Evolutionary conservation across 2,329 filamentous ascomycete species (phyloP), one percentile per base, ranked within the genome.

Genomic region (Seiridium unicorne): DNA sequence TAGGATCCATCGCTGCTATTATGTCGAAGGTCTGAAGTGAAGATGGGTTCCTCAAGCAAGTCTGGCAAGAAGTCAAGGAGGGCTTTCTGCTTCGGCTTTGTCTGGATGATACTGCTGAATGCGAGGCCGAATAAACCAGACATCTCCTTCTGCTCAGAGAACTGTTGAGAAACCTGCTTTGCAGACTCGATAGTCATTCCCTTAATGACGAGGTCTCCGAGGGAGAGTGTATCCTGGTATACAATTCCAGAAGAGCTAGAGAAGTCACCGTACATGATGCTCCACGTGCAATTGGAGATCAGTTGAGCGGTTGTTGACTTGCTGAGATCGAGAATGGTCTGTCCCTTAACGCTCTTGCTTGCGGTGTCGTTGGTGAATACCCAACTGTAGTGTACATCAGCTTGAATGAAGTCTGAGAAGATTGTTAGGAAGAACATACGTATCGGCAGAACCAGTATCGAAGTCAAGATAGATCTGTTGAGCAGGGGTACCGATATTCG

Each of bases 381-480:
- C 83, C 83, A 85, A n/a, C 82, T 84, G 53, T 7, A 31, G 11
- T 26, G 18, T 26, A 53, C 7, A 32, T 35, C n/a, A 3, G 40
- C 13, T 36, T 54, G 18, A 59, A 35, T n/a, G 13, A 9, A 54
- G 26, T 11, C 3, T 34, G 11, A 18, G 8, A 8, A 38, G n/a
- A 35, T 26, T 13, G 32, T 9, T 8, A 35, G n/a, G 34, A 35
- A 35, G 10, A 51, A 86, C 89, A 84, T 83, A 95, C 88, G 83
- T 73, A 61, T 85, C 83, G 8, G 79, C 75, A 6, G 83, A 85
- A 9, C 82, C 83, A 2, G 81, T 84, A 64, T 84, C 82, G 32
- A 84, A 65, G n/a, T 81, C 77, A 47, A 84, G 67, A 51, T 76
- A 78, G 47, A 84, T 59, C 5, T 68, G 72, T 62, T 84, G 81